Conservation (phyloP, 306 rosid genomes). For the Lathyrus aphaca region DNA sequence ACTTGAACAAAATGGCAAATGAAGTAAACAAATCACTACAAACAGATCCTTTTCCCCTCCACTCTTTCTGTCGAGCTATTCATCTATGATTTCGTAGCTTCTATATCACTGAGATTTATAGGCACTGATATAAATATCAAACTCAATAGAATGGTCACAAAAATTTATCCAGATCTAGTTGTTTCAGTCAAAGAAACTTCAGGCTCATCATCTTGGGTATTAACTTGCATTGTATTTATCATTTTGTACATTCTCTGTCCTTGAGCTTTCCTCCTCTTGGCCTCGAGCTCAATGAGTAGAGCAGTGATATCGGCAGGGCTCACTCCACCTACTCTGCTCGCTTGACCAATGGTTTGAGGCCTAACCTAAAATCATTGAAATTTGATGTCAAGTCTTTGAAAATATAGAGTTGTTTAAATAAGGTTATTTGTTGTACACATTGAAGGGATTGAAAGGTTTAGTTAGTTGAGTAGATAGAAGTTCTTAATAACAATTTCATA, state of each 20-base stretch:
- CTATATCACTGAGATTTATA: conserved; percentile 2
- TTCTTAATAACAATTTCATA: conserved; percentile 14
- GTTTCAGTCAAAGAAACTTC: conserved; percentile 60
- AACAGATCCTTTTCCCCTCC: conserved; percentile 8
- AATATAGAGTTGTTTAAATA: not conserved
- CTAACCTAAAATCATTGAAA: conserved; percentile 48
- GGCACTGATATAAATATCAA: conserved; percentile 34
- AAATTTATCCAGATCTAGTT: conserved; percentile 50
- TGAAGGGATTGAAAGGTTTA: not conserved
- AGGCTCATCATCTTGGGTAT: conserved; percentile 46
- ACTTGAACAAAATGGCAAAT: conserved; percentile 25
- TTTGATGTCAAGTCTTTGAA: not conserved
- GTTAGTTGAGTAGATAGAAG: not conserved
- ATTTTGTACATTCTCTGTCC: conserved; percentile 62
- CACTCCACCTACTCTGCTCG: conserved; percentile 97
- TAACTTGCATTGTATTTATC: conserved; percentile 49
- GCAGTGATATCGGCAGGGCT: conserved; percentile 96
- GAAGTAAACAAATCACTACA: not conserved
- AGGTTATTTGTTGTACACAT: not conserved
- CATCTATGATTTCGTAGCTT: conserved; percentile 31
- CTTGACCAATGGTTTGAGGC: conserved; percentile 84
- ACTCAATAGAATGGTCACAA: conserved; percentile 29
- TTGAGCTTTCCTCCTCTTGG: conserved; percentile 70
- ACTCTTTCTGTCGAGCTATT: conserved; percentile 9
- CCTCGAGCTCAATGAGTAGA: conserved; percentile 82